phyloP scores from a whole-genome alignment of 805 yeast genomes.

The Nakazawaea laoshanensis region DNA sequence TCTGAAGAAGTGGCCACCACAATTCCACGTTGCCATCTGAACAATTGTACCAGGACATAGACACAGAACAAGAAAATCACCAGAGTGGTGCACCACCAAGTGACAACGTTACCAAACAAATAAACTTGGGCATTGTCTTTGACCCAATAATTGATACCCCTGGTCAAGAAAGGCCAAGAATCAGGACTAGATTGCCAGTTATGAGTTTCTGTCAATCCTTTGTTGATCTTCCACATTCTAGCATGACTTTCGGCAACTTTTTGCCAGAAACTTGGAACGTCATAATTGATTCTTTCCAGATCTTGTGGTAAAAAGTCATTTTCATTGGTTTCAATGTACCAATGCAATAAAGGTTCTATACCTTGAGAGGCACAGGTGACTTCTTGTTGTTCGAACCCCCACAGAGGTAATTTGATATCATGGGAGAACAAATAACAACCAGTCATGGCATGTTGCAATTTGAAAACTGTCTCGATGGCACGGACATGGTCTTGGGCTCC shows the following conservation, averaged over 20 bases:
- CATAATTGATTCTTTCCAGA: slow-evolving; percentile 46
- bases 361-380: slow-evolving; percentile 76
- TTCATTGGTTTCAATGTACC: slow-evolving; percentile 69
- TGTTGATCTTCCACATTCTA: slow-evolving; percentile 73
- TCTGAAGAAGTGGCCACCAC: slow-evolving; percentile 38
- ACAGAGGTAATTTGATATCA: slow-evolving; percentile 64
- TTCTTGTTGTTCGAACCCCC: slow-evolving; percentile 84
- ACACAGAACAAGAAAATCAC: slow-evolving; percentile 41
- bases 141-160: slow-evolving; percentile 83
- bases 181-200: slow-evolving; percentile 63
- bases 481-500: slow-evolving; percentile 47
- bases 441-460: slow-evolving; percentile 72
- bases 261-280: slow-evolving; percentile 40
- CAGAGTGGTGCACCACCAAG: slow-evolving; percentile 67
- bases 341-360: slow-evolving; percentile 45
- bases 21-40: slow-evolving; percentile 58
- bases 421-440: slow-evolving; percentile 75
- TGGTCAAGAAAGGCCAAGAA: slow-evolving; percentile 64
- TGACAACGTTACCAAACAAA: slow-evolving; percentile 68
- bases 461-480: slow-evolving; percentile 63
- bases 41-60: slow-evolving; percentile 35
- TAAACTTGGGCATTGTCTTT: slow-evolving; percentile 53
- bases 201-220: slow-evolving; percentile 61
- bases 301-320: slow-evolving; percentile 36
- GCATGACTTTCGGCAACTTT: slow-evolving; percentile 60